Conservation (phyloP, 2,329 filamentous ascomycete genomes). For the Diplocarpon rosae region DNA sequence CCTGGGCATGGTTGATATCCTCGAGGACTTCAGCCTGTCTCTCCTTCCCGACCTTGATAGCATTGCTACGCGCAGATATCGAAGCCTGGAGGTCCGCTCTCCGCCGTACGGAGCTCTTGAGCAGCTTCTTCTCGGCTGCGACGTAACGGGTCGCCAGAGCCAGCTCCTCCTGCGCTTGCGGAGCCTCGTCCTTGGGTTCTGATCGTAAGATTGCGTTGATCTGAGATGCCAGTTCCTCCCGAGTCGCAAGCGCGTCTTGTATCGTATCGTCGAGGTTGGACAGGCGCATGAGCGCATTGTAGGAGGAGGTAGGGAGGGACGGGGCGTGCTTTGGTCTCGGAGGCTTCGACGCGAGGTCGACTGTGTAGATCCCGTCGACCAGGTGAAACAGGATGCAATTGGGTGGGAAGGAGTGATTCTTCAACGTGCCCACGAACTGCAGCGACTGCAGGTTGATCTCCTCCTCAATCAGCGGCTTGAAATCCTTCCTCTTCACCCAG, state of each 20-base stretch:
- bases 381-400: slow-evolving; percentile 84
- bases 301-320: slow-evolving; percentile 58
- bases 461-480: slow-evolving; percentile 62
- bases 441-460: slow-evolving; percentile 57
- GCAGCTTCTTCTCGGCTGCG: slow-evolving; percentile 50
- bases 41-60: slow-evolving; percentile 54
- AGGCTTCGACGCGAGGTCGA: slow-evolving; percentile 47
- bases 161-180: slow-evolving; percentile 39
- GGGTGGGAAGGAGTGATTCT: slow-evolving; percentile 59
- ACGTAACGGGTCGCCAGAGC: slow-evolving; percentile 43
- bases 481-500: slow-evolving; percentile 54
- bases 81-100: slow-evolving; percentile 58
- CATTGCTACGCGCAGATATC: slow-evolving; percentile 51
- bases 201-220: slow-evolving; percentile 51
- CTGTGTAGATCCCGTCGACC: slow-evolving; percentile 74
- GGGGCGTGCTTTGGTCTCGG: slow-evolving; percentile 39
- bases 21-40: slow-evolving; percentile 46
- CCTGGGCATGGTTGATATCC: slow-evolving; percentile 50
- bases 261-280: slow-evolving; percentile 84
- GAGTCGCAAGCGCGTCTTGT: slow-evolving; percentile 74
- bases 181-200: slow-evolving; percentile 33
- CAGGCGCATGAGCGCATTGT: slow-evolving; percentile 78
- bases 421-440: slow-evolving; percentile 67
- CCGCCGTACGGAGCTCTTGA: slow-evolving; percentile 49
- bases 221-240: slow-evolving; percentile 62